Base-by-base conservation (phyloP, 1,284 basidiomycete genomes). In the Melampsora abietis-canadensis region DNA sequence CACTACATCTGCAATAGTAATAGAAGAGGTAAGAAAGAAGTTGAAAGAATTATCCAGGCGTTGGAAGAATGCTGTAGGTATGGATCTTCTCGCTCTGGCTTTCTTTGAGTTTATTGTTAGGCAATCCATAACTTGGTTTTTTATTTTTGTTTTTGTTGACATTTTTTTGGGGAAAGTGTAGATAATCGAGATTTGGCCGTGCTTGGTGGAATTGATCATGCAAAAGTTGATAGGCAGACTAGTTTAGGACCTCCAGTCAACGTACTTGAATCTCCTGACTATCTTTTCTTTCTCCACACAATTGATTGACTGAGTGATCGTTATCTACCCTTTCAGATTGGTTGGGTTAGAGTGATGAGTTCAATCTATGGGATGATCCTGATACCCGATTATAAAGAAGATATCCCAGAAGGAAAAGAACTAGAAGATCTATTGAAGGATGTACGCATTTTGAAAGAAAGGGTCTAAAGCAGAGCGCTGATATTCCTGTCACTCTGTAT, bases 121-220 rank as follows among this genome's bases (percentile, higher is more conserved):
- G 27, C 6, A 15, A 31, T 37, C 44, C 19, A 37, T 48, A 27
- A 24, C 24, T 24, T 12, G 19, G n/a, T 54, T 51, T 63, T 72
- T 31, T 63, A 46, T 21, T 47, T 7, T 27, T 27, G 14, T 21
- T 14, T 72, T 14, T 2, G 31, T 24, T 27, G 60, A 2, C 4
- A 34, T 34, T 61, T 24, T 34, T 61, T 17, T n/a, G 30, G 34
- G 51, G 51, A 7, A 21, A 54, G 51, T 17, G 34, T n/a, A 73
- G 70, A 73, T 34, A 73, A 73, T 66, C 62, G 72, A 12, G 72
- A 75, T 62, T 67, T 66, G 21, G 47, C 44, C 48, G 72, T 75
- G 3, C 47, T 75, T 54, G 63, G 64, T 14, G 54, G 61, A 30
- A 61, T 57, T 37, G 54, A 66, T 12, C 51, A 57, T 21, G 54